Evolutionary conservation across 2,329 filamentous ascomycete genomes (phyloP).

Genomic region (Diaporthe humulicola): DNA sequence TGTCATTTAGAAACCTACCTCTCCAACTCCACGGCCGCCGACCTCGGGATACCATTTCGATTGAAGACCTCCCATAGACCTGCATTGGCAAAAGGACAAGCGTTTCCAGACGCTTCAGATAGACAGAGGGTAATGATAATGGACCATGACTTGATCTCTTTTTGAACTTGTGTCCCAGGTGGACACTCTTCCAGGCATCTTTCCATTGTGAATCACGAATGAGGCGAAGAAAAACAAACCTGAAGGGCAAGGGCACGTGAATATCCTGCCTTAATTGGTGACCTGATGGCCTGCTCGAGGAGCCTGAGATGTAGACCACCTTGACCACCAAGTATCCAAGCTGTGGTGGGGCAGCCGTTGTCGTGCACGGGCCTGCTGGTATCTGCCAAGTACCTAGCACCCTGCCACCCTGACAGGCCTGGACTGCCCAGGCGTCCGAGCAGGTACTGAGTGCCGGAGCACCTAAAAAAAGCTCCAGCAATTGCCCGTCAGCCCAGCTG

Average conservation of each 20-base stretch:
- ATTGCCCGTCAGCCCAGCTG: neutral
- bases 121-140: slow-evolving; percentile 37
- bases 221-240: no score
- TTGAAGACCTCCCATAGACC: slow-evolving; percentile 29
- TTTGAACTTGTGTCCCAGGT: neutral
- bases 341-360: slow-evolving; percentile 9
- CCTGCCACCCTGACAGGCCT: neutral
- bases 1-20: slow-evolving; percentile 33
- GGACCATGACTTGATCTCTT: slow-evolving; percentile 22
- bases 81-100: slow-evolving; percentile 20
- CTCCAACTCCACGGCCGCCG: slow-evolving; percentile 5
- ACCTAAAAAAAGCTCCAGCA: slow-evolving; percentile 30
- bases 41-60: slow-evolving; percentile 17
- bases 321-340: neutral
- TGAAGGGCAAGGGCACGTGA: no score
- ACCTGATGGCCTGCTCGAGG: neutral
- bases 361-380: neutral
- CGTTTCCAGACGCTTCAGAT: slow-evolving; percentile 35
- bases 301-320: neutral
- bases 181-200: neutral
- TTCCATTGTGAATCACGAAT: no score
- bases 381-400: neutral
- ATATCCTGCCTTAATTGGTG: neutral
- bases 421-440: neutral
- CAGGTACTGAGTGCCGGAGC: slow-evolving; percentile 9